Conservation (phyloP, 495 filamentous ascomycete genomes). For the Penicillium desertorum region DNA sequence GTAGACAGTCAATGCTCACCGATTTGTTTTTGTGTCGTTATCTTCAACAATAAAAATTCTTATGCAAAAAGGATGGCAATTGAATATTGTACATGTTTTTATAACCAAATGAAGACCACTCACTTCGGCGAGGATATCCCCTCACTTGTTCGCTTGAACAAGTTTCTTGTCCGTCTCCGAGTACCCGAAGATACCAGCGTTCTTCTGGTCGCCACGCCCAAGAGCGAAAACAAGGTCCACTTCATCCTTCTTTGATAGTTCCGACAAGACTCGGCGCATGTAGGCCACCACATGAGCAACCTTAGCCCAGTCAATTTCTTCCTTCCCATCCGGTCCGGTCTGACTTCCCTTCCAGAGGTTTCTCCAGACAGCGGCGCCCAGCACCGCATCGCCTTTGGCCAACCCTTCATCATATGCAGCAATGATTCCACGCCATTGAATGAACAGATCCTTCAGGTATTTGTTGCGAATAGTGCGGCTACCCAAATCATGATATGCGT, state of each 20-base stretch:
- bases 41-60: slow-evolving; percentile 1
- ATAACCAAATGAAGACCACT: slow-evolving; percentile 4
- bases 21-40: neutral
- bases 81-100: slow-evolving; percentile 28
- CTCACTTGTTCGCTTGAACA: slow-evolving; percentile 31
- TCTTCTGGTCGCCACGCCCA: slow-evolving; percentile 14
- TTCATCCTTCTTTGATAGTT: slow-evolving; percentile 64
- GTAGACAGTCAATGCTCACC: slow-evolving; percentile 1
- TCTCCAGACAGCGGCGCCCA: slow-evolving; percentile 88
- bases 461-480: slow-evolving; percentile 67
- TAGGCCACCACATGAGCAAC: slow-evolving; percentile 76
- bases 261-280: slow-evolving; percentile 65
- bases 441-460: slow-evolving; percentile 88
- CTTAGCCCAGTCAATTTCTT: slow-evolving; percentile 65
- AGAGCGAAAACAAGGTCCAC: slow-evolving; percentile 48
- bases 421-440: slow-evolving; percentile 84
- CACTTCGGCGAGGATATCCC: neutral
- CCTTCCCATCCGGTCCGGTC: slow-evolving; percentile 33
- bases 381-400: slow-evolving; percentile 76
- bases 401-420: slow-evolving; percentile 87
- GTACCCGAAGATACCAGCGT: slow-evolving; percentile 36
- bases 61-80: slow-evolving; percentile 12
- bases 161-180: slow-evolving; percentile 38
- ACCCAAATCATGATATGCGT: slow-evolving; percentile 63
- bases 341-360: slow-evolving; percentile 77